Base-by-base conservation (phyloP, 139 green algal genomes). In the Volvox reticuliferus region DNA sequence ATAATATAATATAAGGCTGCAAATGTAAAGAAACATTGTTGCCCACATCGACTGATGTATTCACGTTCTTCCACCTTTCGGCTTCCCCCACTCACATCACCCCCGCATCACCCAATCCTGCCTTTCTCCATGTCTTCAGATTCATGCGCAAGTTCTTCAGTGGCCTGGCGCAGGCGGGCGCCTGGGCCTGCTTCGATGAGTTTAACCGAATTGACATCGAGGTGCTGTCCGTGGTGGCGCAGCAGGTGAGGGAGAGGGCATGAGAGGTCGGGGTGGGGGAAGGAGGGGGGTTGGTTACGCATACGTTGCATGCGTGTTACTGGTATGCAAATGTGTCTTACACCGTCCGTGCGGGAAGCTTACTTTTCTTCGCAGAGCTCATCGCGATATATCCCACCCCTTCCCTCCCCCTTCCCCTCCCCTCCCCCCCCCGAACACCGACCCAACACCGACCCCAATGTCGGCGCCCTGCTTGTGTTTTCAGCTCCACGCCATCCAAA, bases 151-250 rank as follows among this genome's bases (percentile, higher is more conserved):
- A 96, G 91, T 97, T 97, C 93, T 97, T 97, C 93, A 88, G 85
- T n/a, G 96, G 96, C 1, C 91, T 98, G 68, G 81, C 90, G 50
- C 80, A 92, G 65, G 79, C 76, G 82, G 97, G 97, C 65, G 95
- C 96, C 20, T 99, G 97, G 97, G 95, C 95, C 1, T 99, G 97
- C 94, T 98, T 98, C 89, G 97, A 99, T 80, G 97, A 99, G 94
- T 98, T 98, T 93, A 98, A 98, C 93, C 93, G 97, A 88, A 98
- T 98, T 67, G 95, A 97, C 79, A 94, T 98, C 65, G 97, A 98
- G 92, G 96, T 97, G 82, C 93, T 95, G 71, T 84, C 36, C 1
- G 93, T 95, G 44, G 90, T 95, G 68, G 93, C 93, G 26, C 93
- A 95, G 88, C 93, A 94, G 90, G 84, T 93, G 82, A 61, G 77